These are phyloP conservation scores for Fusarium nisikadoi DNA, from an alignment of 2,329 filamentous ascomycete genomes.

Conservation along the genomic window DNA sequence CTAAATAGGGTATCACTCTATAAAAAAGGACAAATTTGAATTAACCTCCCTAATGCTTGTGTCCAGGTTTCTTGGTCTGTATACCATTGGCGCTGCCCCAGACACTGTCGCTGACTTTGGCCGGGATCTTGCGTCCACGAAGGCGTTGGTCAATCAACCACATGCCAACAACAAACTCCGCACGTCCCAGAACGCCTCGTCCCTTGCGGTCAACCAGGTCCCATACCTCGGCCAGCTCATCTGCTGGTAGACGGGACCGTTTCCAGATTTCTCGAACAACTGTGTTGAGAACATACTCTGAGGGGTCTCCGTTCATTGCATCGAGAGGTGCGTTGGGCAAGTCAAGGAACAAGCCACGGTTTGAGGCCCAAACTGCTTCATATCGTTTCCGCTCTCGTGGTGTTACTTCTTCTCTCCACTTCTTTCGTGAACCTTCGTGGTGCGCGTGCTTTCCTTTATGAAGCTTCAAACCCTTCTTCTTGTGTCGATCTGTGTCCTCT, in stretches of 20 bases:
- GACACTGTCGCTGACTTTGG: conserved; percentile 76
- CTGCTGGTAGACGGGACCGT: conserved; percentile 72
- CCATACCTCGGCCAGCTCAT: conserved; percentile 81
- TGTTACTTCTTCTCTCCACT: conserved; percentile 81
- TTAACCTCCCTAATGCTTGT: conserved; percentile 8
- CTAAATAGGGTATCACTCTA: conserved; percentile 45
- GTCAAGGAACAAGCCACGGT: conserved; percentile 68
- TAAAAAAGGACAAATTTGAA: conserved; percentile 22
- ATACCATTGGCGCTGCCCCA: conserved; percentile 74
- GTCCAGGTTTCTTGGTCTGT: conserved; percentile 22
- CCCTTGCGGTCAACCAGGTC: conserved; percentile 72
- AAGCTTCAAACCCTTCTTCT: conserved; percentile 61
- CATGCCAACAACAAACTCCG: conserved; percentile 84
- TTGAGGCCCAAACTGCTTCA: conserved; percentile 86
- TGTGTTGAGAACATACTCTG: conserved; percentile 71
- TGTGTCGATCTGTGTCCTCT: conserved; percentile 64
- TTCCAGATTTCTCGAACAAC: conserved; percentile 81
- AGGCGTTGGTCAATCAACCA: conserved; percentile 85
- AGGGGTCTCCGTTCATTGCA: conserved; percentile 43
- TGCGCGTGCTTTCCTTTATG: conserved; percentile 73
- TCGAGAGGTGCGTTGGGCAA: conserved; percentile 29
- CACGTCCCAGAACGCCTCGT: conserved; percentile 67
- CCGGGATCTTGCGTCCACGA: conserved; percentile 81
- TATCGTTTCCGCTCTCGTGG: conserved; percentile 80
- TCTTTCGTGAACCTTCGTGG: conserved; percentile 77